Percentiles rank a stretch among this genome's conserved stretches.
Evolutionary conservation across 495 filamentous ascomycete species (phyloP).

Genomic region (Penicillium odoratum): DNA sequence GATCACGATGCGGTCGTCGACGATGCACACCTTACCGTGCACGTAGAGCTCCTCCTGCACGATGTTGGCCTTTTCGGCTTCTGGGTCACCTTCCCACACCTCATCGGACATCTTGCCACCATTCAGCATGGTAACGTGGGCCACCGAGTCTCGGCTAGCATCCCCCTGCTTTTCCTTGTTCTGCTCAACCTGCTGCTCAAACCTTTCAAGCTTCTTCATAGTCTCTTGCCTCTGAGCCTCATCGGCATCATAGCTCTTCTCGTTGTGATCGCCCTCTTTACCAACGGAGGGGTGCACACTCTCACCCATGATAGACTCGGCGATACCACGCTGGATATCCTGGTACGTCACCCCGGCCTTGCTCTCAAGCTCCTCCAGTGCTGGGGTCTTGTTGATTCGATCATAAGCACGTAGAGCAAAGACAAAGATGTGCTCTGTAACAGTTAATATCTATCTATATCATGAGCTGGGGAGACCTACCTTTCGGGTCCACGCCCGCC

Average conservation of each 20-base stretch:
- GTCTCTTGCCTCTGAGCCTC: constrained; percentile 40
- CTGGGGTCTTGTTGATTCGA: constrained; percentile 77
- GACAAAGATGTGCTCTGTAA: constrained; percentile 72
- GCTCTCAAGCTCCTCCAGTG: constrained; percentile 68
- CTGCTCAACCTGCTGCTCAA: constrained; percentile 57
- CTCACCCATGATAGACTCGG: constrained; percentile 79
- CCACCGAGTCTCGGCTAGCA: constrained; percentile 65
- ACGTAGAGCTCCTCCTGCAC: constrained; percentile 95
- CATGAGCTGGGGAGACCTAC: constrained; percentile 21
- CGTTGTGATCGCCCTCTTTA: constrained; percentile 47
- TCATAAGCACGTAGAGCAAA: constrained; percentile 93
- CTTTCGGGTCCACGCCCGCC: constrained; percentile 73
- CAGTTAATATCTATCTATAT: not conserved
- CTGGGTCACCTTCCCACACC: constrained; percentile 65
- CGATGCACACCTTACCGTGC: constrained; percentile 85
- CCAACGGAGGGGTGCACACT: constrained; percentile 62
- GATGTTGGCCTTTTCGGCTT: constrained; percentile 80
- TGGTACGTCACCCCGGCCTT: constrained; percentile 78
- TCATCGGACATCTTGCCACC: constrained; percentile 66
- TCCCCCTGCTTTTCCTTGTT: constrained; percentile 35
- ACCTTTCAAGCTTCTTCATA: constrained; percentile 59
- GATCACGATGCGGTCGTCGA: constrained; percentile 77
- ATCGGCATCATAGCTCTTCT: constrained; percentile 38
- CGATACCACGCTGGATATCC: constrained; percentile 81
- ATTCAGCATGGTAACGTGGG: constrained; percentile 77